Evolutionary conservation across 1,284 basidiomycete species (phyloP).

Genomic region (Pseudozyma thailandica): DNA sequence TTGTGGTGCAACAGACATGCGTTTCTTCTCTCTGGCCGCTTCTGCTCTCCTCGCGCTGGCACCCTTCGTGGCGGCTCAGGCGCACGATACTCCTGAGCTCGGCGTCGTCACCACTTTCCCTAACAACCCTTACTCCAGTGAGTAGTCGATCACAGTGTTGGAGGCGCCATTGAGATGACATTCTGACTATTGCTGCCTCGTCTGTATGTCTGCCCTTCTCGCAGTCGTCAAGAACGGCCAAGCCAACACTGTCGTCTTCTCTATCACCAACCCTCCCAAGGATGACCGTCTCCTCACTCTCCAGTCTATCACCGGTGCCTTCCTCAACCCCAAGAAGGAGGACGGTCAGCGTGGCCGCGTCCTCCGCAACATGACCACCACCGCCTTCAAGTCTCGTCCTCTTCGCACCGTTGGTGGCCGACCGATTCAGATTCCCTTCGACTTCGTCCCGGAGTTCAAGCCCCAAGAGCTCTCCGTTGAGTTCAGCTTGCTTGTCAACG

Average conservation of each 20-base stretch:
- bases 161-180: no score
- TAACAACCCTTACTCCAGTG: constrained; percentile 60
- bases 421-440: constrained; percentile 62
- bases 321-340: constrained; percentile 61
- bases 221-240: constrained; percentile 65
- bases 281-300: constrained; percentile 60
- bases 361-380: constrained; percentile 66
- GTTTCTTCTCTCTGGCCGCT: constrained; percentile 37
- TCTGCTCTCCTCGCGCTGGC: constrained; percentile 38
- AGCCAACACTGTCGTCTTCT: constrained; percentile 65
- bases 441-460: constrained; percentile 66
- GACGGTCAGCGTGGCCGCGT: constrained; percentile 62
- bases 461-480: constrained; percentile 63
- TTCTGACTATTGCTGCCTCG: constrained; percentile 4
- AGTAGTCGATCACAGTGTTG: constrained; percentile 10
- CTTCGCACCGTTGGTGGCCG: constrained; percentile 51
- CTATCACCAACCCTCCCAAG: constrained; percentile 54
- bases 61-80: constrained; percentile 45
- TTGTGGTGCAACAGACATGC: no score
- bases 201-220: not conserved
- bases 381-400: constrained; percentile 56
- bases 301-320: constrained; percentile 63
- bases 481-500: constrained; percentile 57
- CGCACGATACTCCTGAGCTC: constrained; percentile 61
- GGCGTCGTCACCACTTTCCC: constrained; percentile 64